Evolutionary conservation across 2,329 filamentous ascomycete genomes (phyloP), one percentile per base, ranked within the genome.

Genomic region (Ophiostoma australiae): DNA sequence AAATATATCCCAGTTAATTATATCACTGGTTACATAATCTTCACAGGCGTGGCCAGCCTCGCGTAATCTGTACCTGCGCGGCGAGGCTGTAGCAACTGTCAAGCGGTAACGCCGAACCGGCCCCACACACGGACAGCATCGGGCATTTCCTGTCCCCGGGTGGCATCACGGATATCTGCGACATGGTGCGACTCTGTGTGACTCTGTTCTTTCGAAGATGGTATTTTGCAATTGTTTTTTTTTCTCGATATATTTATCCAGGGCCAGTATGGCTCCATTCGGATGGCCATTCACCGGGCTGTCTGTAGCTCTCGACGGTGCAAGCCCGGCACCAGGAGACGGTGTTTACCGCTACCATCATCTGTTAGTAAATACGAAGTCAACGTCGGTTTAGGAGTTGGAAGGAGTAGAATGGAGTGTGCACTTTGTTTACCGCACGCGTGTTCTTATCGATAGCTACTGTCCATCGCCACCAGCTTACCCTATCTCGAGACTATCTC

Each of bases 111-210:
- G 58, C 61, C 61, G 35, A 66, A 35, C 33, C 61, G 61, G 61
- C 61, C 61, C 61, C 61, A 66, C 61, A 66, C 39, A n/a, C 35
- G 61, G 35, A 13, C 61, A 23, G 39, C 61, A 6, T 66, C 17
- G 31, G 61, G 17, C 31, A n/a, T 37, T 61, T 31, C 33, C 63
- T 13, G 17, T 8, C 11, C 33, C 37, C 41, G 17, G n/a, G 11
- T 1, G 23, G 4, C 41, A 33, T 33, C 8, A 58, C 52, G 52
- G 52, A 58, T 58, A 27, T 58, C 52, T 58, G 52, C 52, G 52
- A 58, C n/a, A 4, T 27, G n/a, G n/a, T 15, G 27, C 11, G 52
- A 27, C 8, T 58, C 44, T 58, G 3, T 23, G 17, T 6, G 17
- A 55, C 10, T 55, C 27, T 8, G 23, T 39, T 2, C 10, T 39